Conservation (phyloP, 805 yeast species). For the Suhomyces pyralidae region DNA sequence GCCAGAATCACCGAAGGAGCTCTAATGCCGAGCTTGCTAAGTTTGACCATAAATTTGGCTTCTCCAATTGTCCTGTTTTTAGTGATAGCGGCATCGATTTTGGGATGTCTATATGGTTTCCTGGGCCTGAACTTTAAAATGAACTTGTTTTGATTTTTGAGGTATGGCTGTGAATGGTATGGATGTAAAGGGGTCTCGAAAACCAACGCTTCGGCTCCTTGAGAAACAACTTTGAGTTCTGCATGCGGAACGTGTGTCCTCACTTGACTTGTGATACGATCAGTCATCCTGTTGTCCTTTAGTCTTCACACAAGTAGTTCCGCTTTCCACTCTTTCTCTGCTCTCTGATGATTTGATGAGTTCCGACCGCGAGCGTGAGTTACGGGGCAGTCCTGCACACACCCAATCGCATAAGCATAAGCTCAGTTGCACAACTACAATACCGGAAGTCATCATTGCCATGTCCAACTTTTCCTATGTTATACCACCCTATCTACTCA, state of each 20-base stretch:
- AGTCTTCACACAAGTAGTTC: not conserved
- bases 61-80: constrained; percentile 82
- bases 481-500: constrained; percentile 43
- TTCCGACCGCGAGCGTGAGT: not conserved
- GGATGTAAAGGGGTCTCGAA: constrained; percentile 66
- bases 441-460: not conserved
- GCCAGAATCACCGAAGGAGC: constrained; percentile 74
- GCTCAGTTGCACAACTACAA: not conserved
- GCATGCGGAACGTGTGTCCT: constrained; percentile 45
- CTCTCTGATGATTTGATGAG: not conserved
- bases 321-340: not conserved
- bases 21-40: constrained; percentile 51
- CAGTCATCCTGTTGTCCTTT: constrained; percentile 45
- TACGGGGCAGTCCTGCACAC: not conserved
- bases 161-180: constrained; percentile 38
- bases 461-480: constrained; percentile 18
- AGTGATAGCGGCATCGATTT: constrained; percentile 71
- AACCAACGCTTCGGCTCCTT: constrained; percentile 90
- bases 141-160: constrained; percentile 33
- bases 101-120: constrained; percentile 86
- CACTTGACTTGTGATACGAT: constrained; percentile 44
- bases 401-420: not conserved
- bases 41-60: constrained; percentile 67
- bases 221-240: constrained; percentile 59
- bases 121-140: constrained; percentile 85